Evolutionary conservation across 352 stramenopile species (phyloP), one percentile per base, ranked within the genome.

Genomic region (Phytopythium montanum): DNA sequence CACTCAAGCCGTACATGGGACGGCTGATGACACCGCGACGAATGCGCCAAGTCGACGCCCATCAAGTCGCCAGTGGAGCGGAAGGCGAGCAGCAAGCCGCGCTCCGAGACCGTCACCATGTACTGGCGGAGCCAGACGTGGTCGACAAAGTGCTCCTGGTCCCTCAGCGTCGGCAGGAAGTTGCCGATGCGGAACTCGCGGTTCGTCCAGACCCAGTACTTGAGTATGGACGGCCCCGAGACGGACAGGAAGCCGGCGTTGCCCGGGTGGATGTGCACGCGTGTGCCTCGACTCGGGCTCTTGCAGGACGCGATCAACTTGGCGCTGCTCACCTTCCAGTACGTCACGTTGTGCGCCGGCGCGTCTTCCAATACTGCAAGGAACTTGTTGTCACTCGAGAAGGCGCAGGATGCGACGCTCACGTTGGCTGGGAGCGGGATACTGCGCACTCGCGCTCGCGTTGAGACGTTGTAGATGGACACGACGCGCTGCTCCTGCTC

Each of bases 131-230:
- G 55, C 82, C 85, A 94, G 4, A 87, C 69, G 41, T 94, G 85
- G 56, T 94, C 85, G 3, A 89, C 81, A 54, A 91, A 92, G 64
- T 92, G 82, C 41, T 92, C 81, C 39, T 92, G 82, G n/a, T 94
- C 85, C 2, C 83, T 75, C 9, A 85, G 67, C 38, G 81, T 80
- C 10, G 82, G 82, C 0, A 92, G 33, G n/a, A 92, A 87, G 50
- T 89, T 91, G 25, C 75, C 72, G 49, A 88, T 92, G 42, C 84
- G 87, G 56, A 92, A 88, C 42, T 91, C 82, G 44, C 75, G 86
- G 26, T 87, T 88, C 2, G 75, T 88, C 72, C 85, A 87, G 12
- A 88, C 59, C 82, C 82, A 94, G 54, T 84, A 88, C 42, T 90
- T 91, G 8, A 94, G 66, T 5, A 88, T 80, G 61, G 81, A 89